Percentiles rank a stretch among this genome's conserved stretches.
Conservation (phyloP, 441 rosid genomes). For the Manihot esculenta region DNA sequence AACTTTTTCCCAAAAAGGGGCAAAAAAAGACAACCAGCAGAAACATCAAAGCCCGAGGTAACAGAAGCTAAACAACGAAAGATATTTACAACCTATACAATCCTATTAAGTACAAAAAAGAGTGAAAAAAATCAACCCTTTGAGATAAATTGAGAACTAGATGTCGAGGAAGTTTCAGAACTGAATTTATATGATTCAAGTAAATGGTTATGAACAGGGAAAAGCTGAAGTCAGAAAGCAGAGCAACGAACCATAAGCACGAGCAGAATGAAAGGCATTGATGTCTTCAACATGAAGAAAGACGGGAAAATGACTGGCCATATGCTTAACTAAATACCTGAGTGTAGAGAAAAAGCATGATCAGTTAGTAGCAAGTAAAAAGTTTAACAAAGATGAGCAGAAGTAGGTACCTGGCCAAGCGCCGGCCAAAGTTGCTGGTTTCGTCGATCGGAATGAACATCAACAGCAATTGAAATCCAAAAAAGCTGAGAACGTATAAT, state of each 20-base stretch:
- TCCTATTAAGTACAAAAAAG: too few species aligned
- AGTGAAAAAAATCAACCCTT: too few species aligned
- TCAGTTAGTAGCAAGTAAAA: too few species aligned
- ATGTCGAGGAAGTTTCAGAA: too few species aligned
- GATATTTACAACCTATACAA: too few species aligned
- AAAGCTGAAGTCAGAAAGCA: background rate
- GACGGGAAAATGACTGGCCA: constrained; percentile 64
- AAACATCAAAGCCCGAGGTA: too few species aligned
- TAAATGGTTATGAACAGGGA: background rate
- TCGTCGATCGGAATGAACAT: constrained; percentile 65
- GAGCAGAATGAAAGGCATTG: constrained; percentile 60
- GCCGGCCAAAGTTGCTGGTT: constrained; percentile 56
- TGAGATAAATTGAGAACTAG: too few species aligned
- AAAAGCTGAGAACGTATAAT: constrained; percentile 37
- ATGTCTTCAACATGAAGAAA: constrained; percentile 75
- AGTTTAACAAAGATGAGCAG: background rate
- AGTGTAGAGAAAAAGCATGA: background rate
- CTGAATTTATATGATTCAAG: too few species aligned
- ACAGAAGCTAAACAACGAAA: too few species aligned
- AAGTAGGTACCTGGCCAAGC: constrained; percentile 50
- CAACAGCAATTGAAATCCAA: constrained; percentile 53
- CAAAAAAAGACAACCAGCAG: too few species aligned
- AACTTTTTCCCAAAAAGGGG: too few species aligned
- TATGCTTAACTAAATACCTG: constrained; percentile 71
- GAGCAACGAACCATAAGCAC: constrained; percentile 58